Conservation (phyloP, 139 green algal species). For the Penium margaritaceum region DNA sequence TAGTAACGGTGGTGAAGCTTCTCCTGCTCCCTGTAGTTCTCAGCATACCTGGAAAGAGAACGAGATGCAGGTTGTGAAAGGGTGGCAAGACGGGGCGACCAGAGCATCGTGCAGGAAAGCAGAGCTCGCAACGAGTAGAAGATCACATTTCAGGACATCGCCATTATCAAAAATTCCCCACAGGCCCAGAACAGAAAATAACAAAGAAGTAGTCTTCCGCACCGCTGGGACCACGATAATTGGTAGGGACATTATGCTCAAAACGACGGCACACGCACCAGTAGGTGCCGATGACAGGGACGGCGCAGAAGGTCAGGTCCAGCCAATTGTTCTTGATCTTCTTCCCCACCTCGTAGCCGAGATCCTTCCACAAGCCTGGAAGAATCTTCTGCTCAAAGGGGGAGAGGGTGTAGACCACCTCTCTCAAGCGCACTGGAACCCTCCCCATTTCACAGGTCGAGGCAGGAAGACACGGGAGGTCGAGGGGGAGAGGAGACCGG, state of each 20-base stretch:
- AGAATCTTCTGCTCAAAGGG: slow-evolving; percentile 76
- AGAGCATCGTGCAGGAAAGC: not conserved
- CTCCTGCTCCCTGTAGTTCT: slow-evolving; percentile 67
- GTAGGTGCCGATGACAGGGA: slow-evolving; percentile 38
- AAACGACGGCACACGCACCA: slow-evolving; percentile 44
- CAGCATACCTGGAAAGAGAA: slow-evolving; percentile 42
- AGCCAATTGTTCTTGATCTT: slow-evolving; percentile 53
- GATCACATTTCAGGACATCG: no score
- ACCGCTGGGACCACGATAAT: no score
- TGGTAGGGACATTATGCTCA: no score
- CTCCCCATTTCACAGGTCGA: no score
- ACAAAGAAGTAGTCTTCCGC: no score
- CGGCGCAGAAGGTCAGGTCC: slow-evolving; percentile 30
- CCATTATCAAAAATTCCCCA: no score
- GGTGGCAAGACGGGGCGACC: not conserved
- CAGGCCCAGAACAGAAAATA: no score
- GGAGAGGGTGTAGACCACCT: slow-evolving; percentile 79
- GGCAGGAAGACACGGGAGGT: no score
- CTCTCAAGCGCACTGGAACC: slow-evolving; percentile 59
- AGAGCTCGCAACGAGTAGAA: no score
- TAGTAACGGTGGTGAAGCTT: slow-evolving; percentile 65
- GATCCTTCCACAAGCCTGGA: slow-evolving; percentile 63
- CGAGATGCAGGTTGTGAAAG: not conserved
- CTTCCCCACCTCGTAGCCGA: slow-evolving; percentile 55
- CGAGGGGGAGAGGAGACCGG: no score